Evolutionary conservation across 805 yeast genomes (phyloP).

Genomic region (Candida suzukii): DNA sequence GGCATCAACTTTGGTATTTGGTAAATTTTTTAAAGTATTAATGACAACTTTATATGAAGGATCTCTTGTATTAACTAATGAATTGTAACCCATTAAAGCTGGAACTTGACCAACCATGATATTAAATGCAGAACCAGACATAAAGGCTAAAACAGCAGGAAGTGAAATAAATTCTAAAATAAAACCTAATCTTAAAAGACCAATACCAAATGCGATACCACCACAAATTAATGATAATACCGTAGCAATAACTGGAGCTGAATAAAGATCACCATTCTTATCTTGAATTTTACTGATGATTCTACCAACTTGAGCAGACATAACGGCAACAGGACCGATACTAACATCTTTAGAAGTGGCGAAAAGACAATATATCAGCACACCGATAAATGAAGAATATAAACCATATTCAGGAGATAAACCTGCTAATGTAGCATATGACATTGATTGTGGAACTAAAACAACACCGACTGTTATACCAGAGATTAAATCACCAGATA

Average conservation of each 20-base stretch:
- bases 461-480: constrained; percentile 93
- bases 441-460: constrained; percentile 92
- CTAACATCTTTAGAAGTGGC: constrained; percentile 95
- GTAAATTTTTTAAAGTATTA: constrained; percentile 63
- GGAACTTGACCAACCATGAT: constrained; percentile 86
- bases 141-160: constrained; percentile 91
- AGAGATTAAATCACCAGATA: constrained; percentile 76
- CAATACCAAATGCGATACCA: constrained; percentile 74
- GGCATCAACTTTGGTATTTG: constrained; percentile 67
- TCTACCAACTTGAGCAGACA: constrained; percentile 81
- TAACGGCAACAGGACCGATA: constrained; percentile 95
- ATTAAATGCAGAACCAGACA: constrained; percentile 88
- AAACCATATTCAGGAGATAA: constrained; percentile 79
- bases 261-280: constrained; percentile 28
- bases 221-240: constrained; percentile 78
- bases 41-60: constrained; percentile 67
- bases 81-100: constrained; percentile 68
- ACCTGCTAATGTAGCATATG: constrained; percentile 84
- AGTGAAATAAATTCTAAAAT: constrained; percentile 81
- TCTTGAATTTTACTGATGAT: constrained; percentile 59
- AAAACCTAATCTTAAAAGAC: constrained; percentile 79
- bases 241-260: constrained; percentile 75
- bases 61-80: constrained; percentile 60
- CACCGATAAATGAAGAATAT: constrained; percentile 89
- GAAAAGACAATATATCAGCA: constrained; percentile 78